phyloP scores from a whole-genome alignment of 768 basidiomycete species.

The Xanthoconium purpureum region DNA sequence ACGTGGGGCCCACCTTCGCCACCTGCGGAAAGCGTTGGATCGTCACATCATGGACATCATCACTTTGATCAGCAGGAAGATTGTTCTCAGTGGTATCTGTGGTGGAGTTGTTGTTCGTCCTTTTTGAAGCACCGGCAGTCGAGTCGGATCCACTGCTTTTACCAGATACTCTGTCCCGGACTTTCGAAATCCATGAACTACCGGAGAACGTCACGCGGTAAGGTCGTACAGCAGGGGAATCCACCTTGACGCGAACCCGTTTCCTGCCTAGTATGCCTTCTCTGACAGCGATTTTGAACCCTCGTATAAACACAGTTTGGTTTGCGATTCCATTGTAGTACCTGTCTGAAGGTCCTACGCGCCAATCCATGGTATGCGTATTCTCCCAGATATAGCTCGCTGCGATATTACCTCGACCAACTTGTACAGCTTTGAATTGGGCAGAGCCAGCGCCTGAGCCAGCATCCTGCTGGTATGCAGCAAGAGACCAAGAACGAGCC shows the following conservation, averaged over 20 bases:
- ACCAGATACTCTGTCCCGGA: background rate
- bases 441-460: background rate
- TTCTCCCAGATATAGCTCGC: conserved; percentile 11
- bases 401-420: conserved; percentile 13
- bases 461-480: conserved; percentile 7
- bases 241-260: background rate
- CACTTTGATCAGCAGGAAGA: background rate
- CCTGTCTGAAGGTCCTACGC: conserved; percentile 2
- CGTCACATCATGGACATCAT: background rate
- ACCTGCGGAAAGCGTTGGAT: conserved; percentile 5
- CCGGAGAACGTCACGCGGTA: background rate
- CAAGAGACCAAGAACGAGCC: conserved; percentile 28
- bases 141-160: background rate
- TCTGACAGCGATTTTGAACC: conserved; percentile 15
- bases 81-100: background rate
- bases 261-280: conserved; percentile 5
- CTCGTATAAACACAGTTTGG: conserved; percentile 23
- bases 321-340: conserved; percentile 10
- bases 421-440: background rate
- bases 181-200: background rate
- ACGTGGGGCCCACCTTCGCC: background rate
- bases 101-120: background rate
- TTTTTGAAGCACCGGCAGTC: background rate
- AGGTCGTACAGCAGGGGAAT: background rate
- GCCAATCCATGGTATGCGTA: conserved; percentile 8